A percentile compares a stretch with the other conserved stretches of the same genome.
Evolutionary conservation across 2,329 filamentous ascomycete genomes (phyloP).

Genomic region (Colletotrichum chlorophyti): DNA sequence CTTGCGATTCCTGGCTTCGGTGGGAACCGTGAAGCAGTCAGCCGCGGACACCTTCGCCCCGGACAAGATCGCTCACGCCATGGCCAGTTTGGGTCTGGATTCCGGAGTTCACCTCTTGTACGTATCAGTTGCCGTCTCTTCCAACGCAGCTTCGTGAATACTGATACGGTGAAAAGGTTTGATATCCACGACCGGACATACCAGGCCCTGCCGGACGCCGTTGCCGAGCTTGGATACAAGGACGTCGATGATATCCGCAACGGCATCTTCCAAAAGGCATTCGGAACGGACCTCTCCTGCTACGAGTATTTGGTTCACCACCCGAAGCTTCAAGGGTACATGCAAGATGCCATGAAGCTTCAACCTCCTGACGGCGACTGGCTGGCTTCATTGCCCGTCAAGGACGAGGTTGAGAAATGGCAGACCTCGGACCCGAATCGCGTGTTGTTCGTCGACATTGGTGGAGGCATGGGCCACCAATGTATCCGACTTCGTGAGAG

Average conservation of each 20-base stretch:
- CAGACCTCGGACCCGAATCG: slow-evolving; percentile 9
- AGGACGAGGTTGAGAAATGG: not conserved
- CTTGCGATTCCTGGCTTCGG: not conserved
- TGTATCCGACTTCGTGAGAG: not conserved
- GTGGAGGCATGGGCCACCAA: slow-evolving; percentile 37
- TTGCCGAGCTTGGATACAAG: not conserved
- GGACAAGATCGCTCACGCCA: not conserved
- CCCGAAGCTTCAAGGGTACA: not conserved
- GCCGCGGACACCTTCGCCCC: not conserved
- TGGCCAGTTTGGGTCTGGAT: not conserved
- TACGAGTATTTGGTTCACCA: not conserved
- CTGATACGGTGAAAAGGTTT: not conserved
- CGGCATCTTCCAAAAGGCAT: not conserved
- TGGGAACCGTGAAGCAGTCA: not conserved
- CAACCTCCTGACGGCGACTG: not conserved
- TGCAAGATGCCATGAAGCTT: not conserved
- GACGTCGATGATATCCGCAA: not conserved
- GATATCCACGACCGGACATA: not conserved
- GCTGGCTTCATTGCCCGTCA: not conserved
- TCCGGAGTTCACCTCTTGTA: not conserved
- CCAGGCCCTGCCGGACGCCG: not conserved
- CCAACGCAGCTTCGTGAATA: not conserved
- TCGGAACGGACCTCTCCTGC: not conserved
- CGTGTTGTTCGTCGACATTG: slow-evolving; percentile 39
- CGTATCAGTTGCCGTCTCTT: not conserved